A percentile compares a stretch with the other conserved stretches of the same genome.
These are phyloP conservation scores for Globisporangium alternatum DNA, from an alignment of 352 stramenopile genomes.

Conservation along the genomic window DNA sequence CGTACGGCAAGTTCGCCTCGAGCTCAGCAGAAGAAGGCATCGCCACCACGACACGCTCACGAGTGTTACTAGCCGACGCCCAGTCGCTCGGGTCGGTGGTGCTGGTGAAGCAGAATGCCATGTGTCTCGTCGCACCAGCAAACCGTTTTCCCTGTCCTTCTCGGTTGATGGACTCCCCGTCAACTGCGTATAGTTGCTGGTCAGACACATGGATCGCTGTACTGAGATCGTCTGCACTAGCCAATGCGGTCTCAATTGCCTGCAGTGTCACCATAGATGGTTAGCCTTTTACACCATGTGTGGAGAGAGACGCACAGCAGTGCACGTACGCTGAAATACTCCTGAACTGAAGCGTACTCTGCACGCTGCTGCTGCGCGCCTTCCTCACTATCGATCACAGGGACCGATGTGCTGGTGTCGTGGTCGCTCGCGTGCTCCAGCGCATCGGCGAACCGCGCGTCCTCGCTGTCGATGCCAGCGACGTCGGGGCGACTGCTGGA, in stretches of 20 bases:
- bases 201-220: neutral
- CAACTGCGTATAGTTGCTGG: neutral
- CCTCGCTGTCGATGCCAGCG: neutral
- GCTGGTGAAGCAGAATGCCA: conserved; percentile 4
- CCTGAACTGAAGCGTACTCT: neutral
- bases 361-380: neutral
- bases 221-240: neutral
- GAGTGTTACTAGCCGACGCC: neutral
- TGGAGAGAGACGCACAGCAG: neutral
- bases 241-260: neutral
- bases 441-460: conserved; percentile 3
- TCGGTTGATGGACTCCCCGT: neutral
- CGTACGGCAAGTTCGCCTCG: conserved; percentile 15
- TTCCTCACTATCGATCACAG: neutral
- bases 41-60: conserved; percentile 7
- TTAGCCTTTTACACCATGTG: neutral
- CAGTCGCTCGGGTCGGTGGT: neutral
- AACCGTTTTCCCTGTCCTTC: neutral
- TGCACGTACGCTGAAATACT: conserved; percentile 4
- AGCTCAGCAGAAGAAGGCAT: neutral
- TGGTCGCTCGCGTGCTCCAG: neutral
- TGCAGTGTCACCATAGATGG: neutral
- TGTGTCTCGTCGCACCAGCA: neutral
- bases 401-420: neutral
- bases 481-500: neutral